Conservation (phyloP, 2,329 filamentous ascomycete genomes). For the Periglandula ipomoeae region DNA sequence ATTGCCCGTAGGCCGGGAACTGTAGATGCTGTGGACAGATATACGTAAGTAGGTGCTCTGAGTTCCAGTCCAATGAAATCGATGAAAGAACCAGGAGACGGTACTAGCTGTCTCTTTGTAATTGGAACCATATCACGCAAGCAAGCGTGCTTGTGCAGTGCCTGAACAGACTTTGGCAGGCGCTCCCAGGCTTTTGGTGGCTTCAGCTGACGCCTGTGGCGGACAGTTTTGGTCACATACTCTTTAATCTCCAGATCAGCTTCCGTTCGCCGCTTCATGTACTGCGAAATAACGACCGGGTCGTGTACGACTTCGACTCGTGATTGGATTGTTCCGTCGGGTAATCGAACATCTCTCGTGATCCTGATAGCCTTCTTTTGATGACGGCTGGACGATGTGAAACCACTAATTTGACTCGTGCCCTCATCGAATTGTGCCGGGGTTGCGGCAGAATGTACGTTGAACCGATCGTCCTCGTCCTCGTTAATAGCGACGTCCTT, state of each 20-base stretch:
- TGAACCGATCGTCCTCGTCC: conserved; percentile 59
- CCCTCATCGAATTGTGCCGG: conserved; percentile 68
- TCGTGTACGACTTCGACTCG: conserved; percentile 67
- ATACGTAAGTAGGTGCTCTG: conserved; percentile 28
- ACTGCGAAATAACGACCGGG: conserved; percentile 79
- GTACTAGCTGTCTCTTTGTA: conserved; percentile 15
- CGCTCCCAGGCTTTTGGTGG: conserved; percentile 11
- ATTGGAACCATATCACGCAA: conserved; percentile 9
- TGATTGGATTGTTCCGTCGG: conserved; percentile 45
- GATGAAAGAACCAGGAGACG: conserved; percentile 18
- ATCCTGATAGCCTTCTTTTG: conserved; percentile 64
- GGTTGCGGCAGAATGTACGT: conserved; percentile 60
- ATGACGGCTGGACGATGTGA: conserved; percentile 55
- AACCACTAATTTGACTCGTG: conserved; percentile 65
- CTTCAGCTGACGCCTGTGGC: conserved; percentile 1
- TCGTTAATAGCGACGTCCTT: conserved; percentile 48
- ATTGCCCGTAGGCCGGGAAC: conserved; percentile 38
- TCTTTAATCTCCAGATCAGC: conserved; percentile 64
- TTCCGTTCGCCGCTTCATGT: conserved; percentile 68
- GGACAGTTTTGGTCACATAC: conserved; percentile 36
- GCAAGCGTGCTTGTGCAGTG: conserved; percentile 14
- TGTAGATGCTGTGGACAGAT: conserved; percentile 38
- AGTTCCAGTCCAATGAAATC: conserved; percentile 26
- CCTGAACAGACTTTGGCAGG: conserved; percentile 12
- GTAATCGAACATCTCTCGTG: conserved; percentile 46